These are phyloP conservation scores for Talaromyces sp. DNA, from an alignment of 2,329 filamentous ascomycete species.

Conservation along the genomic window DNA sequence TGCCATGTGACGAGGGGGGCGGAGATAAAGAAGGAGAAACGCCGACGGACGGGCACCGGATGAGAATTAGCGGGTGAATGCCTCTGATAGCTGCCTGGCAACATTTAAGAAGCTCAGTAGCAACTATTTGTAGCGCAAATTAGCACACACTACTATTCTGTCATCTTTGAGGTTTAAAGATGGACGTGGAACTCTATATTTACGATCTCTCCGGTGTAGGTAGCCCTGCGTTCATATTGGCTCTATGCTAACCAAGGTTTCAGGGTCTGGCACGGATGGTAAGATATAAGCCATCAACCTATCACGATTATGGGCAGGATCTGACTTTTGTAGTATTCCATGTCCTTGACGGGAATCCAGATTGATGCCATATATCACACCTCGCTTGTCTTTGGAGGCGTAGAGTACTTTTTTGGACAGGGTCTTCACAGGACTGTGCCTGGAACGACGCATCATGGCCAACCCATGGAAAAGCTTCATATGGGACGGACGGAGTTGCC, in stretches of 20 bases:
- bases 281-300: conserved; percentile 24
- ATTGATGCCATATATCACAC: conserved; percentile 97
- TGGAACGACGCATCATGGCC: conserved; percentile 81
- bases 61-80: conserved; percentile 1
- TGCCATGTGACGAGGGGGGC: conserved; percentile 10
- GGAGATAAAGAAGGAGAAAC: conserved; percentile 10
- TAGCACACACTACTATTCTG: background rate
- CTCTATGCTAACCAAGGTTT: conserved; percentile 24
- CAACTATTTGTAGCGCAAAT: background rate
- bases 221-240: background rate
- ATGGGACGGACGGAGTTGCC: conserved; percentile 78
- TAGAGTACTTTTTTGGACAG: conserved; percentile 88
- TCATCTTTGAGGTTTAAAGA: conserved; percentile 34
- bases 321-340: conserved; percentile 50
- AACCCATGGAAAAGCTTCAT: conserved; percentile 70
- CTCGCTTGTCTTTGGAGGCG: conserved; percentile 76
- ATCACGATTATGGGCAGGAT: background rate
- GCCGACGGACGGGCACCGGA: conserved; percentile 14
- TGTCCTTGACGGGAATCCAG: conserved; percentile 61
- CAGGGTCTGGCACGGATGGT: conserved; percentile 57
- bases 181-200: conserved; percentile 75
- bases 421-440: conserved; percentile 79
- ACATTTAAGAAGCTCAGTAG: background rate
- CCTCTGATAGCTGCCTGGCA: background rate
- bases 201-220: conserved; percentile 69